Conservation (phyloP, 2,329 filamentous ascomycete species). For the Lizonia empirigonia region DNA sequence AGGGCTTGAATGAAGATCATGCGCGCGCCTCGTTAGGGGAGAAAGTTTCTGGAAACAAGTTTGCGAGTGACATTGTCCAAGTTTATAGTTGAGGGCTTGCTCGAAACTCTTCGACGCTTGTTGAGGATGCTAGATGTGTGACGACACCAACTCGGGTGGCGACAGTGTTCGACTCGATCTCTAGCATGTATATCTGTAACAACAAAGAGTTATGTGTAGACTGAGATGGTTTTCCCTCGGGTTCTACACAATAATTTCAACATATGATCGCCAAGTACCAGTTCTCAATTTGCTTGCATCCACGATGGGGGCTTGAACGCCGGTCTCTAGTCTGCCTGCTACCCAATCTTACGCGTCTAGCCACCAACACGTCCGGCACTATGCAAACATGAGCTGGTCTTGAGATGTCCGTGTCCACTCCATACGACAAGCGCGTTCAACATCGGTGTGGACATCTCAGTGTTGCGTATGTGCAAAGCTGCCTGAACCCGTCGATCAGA, state of each 20-base stretch:
- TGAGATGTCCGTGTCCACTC: too few relatives aligned
- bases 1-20: constrained; percentile 2
- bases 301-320: too few relatives aligned
- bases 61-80: neutral
- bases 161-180: neutral
- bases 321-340: too few relatives aligned
- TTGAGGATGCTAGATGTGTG: neutral
- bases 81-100: neutral
- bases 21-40: constrained; percentile 1
- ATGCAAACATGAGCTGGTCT: too few relatives aligned
- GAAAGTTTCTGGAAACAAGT: neutral
- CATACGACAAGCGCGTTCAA: too few relatives aligned
- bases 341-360: too few relatives aligned
- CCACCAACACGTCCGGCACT: too few relatives aligned
- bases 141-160: neutral
- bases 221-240: too few relatives aligned
- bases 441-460: neutral
- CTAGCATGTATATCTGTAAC: neutral
- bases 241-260: too few relatives aligned
- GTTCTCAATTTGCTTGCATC: too few relatives aligned
- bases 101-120: neutral
- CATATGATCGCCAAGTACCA: too few relatives aligned
- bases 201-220: neutral
- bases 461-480: neutral
- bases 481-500: neutral